phyloP scores from a whole-genome alignment of 768 basidiomycete genomes.

The Russula earlei region DNA sequence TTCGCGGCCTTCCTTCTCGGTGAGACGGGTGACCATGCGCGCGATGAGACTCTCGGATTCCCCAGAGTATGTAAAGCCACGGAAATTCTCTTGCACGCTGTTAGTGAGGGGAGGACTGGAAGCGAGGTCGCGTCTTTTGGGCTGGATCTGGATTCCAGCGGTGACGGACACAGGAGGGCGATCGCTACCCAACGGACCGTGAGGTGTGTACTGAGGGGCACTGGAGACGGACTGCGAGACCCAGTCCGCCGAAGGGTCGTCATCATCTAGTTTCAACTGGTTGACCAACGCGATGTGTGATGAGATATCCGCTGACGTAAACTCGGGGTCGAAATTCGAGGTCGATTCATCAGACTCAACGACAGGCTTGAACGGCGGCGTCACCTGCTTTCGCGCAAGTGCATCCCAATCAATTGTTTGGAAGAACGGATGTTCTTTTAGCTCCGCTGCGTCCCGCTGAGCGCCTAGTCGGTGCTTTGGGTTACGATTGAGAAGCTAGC shows the following conservation, averaged over 20 bases:
- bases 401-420: constrained; percentile 84
- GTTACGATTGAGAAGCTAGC: constrained; percentile 91
- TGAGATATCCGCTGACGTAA: constrained; percentile 84
- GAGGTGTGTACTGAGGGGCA: constrained; percentile 49
- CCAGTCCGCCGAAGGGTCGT: constrained; percentile 69
- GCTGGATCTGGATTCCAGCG: constrained; percentile 14
- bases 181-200: constrained; percentile 60
- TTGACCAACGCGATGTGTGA: constrained; percentile 51
- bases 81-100: constrained; percentile 94
- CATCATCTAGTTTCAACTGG: constrained; percentile 32
- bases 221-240: constrained; percentile 29
- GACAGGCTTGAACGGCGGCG: constrained; percentile 95
- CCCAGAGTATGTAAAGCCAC: constrained; percentile 85
- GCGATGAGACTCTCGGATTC: constrained; percentile 47
- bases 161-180: constrained; percentile 18
- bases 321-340: constrained; percentile 97
- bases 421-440: constrained; percentile 96
- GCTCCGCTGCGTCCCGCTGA: constrained; percentile 79
- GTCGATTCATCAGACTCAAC: constrained; percentile 98
- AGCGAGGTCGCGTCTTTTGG: constrained; percentile 29
- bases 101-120: constrained; percentile 57
- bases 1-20: constrained; percentile 25
- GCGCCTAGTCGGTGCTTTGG: constrained; percentile 97
- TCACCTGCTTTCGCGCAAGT: constrained; percentile 77
- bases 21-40: constrained; percentile 35